Evolutionary conservation across 148 eudicot species (phyloP), one percentile per base, ranked within the genome.

Genomic region (Chenopodium quinoa): DNA sequence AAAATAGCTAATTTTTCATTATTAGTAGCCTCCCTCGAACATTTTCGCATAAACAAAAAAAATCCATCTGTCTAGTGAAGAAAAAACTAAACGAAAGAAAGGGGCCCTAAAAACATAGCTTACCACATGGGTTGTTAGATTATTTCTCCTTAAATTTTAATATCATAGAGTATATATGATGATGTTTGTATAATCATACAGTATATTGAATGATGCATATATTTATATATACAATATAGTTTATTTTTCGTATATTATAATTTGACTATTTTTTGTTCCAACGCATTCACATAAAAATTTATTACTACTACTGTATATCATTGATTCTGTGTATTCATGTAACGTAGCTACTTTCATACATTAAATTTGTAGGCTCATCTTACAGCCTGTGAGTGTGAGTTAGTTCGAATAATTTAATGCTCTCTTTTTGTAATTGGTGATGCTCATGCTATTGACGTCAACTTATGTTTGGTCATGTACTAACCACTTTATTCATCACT

Each of bases 361-460:
- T 76, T 50, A 76, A 76, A 79, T 79, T 79, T 79, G 67, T 64
- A 64, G 78, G 72, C 65, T 78, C 75, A 40, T 65, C 3, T 40
- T 78, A 84, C 82, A 78, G 84, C 37, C 76, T 81, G 84, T 84
- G 79, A 77, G 58, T 81, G 44, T 40, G 44, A 40, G 44, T 40
- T 40, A 40, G 86, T 47, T 77, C 46, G 54, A 78, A 47, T 52
- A 79, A 65, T 72, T 84, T 65, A 77, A 83, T 79, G 50, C 71
- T 19, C 34, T 75, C 37, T 29, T 29, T n/a, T 60, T 8, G 37
- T 10, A 56, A 25, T 12, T 11, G 13, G 10, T 72, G 75, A 72
- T 25, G 23, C 73, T 56, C 25, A 29, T 72, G 85, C 46, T 16
- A 5, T n/a, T 11, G 52, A 73, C 70, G 31, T 71, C 56, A 31